Evolutionary conservation across 1,284 basidiomycete species (phyloP), one percentile per base, ranked within the genome.

Genomic region (Vanrija humicola): DNA sequence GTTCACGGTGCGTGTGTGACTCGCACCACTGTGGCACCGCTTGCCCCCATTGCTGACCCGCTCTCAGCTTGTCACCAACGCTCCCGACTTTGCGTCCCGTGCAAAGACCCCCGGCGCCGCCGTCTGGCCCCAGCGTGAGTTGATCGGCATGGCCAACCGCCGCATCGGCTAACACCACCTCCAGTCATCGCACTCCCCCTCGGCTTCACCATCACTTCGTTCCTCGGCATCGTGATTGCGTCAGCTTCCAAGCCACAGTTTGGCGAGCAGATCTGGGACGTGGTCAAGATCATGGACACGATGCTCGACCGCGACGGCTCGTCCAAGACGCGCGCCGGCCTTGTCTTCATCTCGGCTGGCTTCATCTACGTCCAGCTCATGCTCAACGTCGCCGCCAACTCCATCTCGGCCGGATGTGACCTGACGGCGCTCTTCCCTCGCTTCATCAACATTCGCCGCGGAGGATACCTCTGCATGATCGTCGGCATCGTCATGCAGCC

Each of bases 361-460:
- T 76, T 74, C 61, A 68, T 74, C 58, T 76, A 71, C 48, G 71
- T 69, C 19, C 74, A 74, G 57, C 65, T 74, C 42, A 46, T 74
- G 44, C 64, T 73, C 43, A 90, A 89, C 72, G 87, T 90, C 65
- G 86, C 87, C 12, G 89, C 90, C 49, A 93, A 93, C 78, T 87
- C 86, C 4, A 84, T 92, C 62, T 86, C 84, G 38, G 89, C 89
- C 5, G 89, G 90, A 6, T 89, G 88, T 66, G 90, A 93, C 75
- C 77, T 92, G 62, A 90, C 89, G 1, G 85, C 89, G 3, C 80
- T 91, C 38, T 79, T 84, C 64, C 88, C 90, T 54, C 84, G 86
- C 28, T 92, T 84, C 77, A 85, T 93, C 68, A 90, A 88, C 73
- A 92, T 93, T 66, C 84, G 90, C 25, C 82, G 89, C 18, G 90